Evolutionary conservation across 169 alveolate species (phyloP).

Genomic region (Miamiensis avidus): DNA sequence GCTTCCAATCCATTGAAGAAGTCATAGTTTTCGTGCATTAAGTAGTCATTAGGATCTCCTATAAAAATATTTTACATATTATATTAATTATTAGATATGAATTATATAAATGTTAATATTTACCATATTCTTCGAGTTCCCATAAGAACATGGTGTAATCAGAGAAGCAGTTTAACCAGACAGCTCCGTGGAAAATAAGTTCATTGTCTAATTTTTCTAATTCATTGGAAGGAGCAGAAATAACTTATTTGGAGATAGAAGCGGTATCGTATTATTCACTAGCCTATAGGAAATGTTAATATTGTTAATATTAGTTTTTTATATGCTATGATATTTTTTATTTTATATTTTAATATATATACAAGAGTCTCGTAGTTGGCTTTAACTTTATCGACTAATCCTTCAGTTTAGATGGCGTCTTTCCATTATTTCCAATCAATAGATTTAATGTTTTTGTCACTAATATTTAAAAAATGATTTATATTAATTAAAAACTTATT

Average conservation of each 20-base stretch:
- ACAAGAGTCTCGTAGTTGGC: constrained; percentile 36
- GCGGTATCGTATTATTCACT: constrained; percentile 40
- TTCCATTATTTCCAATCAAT: constrained; percentile 44
- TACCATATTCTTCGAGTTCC: constrained; percentile 43
- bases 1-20: constrained; percentile 46
- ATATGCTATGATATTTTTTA: too few species aligned
- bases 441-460: not conserved
- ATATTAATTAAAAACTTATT: not conserved
- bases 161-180: constrained; percentile 43
- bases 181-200: constrained; percentile 43
- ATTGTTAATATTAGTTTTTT: too few species aligned
- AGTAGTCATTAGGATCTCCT: constrained; percentile 11
- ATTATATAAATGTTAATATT: constrained; percentile 8
- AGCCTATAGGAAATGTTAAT: not conserved
- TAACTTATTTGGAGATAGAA: constrained; percentile 38
- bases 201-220: constrained; percentile 42
- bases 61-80: too few species aligned
- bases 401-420: constrained; percentile 33
- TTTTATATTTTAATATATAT: too few species aligned
- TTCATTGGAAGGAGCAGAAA: constrained; percentile 36
- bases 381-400: constrained; percentile 46
- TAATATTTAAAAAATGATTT: not conserved
- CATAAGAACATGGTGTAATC: constrained; percentile 41
- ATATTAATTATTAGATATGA: too few species aligned
- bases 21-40: constrained; percentile 49